A percentile compares a stretch with the other conserved stretches of the same genome.
These are phyloP conservation scores for Penicillium coffeae DNA, from an alignment of 495 filamentous ascomycete species.

Conservation along the genomic window DNA sequence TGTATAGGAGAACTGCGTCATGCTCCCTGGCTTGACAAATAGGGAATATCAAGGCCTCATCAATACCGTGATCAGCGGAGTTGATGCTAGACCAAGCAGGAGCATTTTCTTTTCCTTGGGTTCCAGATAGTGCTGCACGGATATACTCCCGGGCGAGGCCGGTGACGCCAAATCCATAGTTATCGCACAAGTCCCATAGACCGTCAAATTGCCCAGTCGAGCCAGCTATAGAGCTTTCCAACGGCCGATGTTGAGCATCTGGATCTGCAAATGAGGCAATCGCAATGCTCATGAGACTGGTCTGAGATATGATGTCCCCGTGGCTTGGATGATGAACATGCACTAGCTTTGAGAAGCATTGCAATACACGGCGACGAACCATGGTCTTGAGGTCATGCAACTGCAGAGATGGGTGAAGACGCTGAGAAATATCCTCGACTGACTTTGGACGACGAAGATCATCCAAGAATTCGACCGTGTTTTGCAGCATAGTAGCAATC, in stretches of 20 bases:
- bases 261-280: constrained; percentile 91
- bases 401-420: constrained; percentile 81
- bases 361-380: constrained; percentile 87
- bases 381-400: constrained; percentile 89
- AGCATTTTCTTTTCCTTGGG: constrained; percentile 55
- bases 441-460: constrained; percentile 78
- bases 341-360: constrained; percentile 90
- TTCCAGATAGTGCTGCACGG: constrained; percentile 63
- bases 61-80: constrained; percentile 65
- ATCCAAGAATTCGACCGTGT: constrained; percentile 83
- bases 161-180: constrained; percentile 88
- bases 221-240: constrained; percentile 89
- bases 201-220: constrained; percentile 87
- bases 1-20: constrained; percentile 80
- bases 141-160: constrained; percentile 77
- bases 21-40: constrained; percentile 82
- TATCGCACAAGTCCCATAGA: constrained; percentile 93
- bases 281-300: constrained; percentile 88
- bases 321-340: constrained; percentile 77
- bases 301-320: constrained; percentile 80
- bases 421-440: constrained; percentile 80
- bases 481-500: constrained; percentile 91
- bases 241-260: constrained; percentile 75
- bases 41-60: constrained; percentile 66
- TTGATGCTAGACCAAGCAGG: constrained; percentile 59